Evolutionary conservation across 176 grass and related monocot genomes (phyloP), one percentile per base, ranked within the genome.

Genomic region (Triticum timopheevii): DNA sequence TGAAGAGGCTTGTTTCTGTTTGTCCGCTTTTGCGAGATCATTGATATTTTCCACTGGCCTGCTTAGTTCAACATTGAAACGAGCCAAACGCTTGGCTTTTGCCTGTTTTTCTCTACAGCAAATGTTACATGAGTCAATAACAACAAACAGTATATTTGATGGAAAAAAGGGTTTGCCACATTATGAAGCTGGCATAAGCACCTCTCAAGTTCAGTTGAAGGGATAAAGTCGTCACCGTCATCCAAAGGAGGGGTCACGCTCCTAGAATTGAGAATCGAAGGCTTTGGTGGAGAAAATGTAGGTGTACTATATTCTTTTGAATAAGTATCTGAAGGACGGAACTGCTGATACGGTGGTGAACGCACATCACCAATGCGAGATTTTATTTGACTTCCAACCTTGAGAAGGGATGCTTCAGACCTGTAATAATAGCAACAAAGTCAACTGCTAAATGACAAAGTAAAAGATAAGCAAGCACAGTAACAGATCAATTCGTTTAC

Each of bases 41-140:
- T 81, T 73, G 27, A 67, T 65, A 70, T 88, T 87, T 79, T 90
- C 88, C 20, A 89, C 83, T 38, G 93, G 90, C 77, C 86, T 92
- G 88, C 75, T 91, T 90, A 94, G 89, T 74, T 98, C 96, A 80
- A 86, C 74, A 74, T 80, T 82, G 77, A 98, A 98, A 79, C 93
- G 96, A 79, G 93, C 90, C 70, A 94, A 78, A 4, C 96, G 90
- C 72, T 88, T 98, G 33, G 90, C 93, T 90, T 98, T 96, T 80
- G 92, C 96, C 88, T 94, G 86, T 50, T 88, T 80, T 92, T 98
- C 96, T 83, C 96, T 98, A 66, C 78, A 81, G 27, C 11, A 86
- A 81, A 89, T 38, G 22, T 77, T 76, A 63, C 61, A 86, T 86
- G 25, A 86, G 33, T 84, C 64, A 89, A 80, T 63, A 84, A 44